These are phyloP conservation scores for Tylopilus rubrobrunneus DNA, from an alignment of 768 basidiomycete genomes.

Conservation along the genomic window DNA sequence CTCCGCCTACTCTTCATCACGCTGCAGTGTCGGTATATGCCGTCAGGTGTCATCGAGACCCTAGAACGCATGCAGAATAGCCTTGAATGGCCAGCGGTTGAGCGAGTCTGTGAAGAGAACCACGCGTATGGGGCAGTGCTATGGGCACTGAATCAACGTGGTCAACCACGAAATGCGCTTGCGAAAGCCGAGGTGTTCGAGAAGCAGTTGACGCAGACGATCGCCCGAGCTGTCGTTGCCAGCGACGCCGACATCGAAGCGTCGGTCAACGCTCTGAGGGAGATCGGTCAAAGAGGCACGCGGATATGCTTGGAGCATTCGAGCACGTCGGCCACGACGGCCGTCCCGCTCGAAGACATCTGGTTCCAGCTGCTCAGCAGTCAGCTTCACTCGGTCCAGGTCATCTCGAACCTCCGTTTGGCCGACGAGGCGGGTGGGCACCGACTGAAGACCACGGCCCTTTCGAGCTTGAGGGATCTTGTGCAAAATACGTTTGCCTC, in stretches of 20 bases:
- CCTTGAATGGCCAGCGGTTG: constrained; percentile 54
- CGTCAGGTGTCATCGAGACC: constrained; percentile 56
- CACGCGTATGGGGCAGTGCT: constrained; percentile 73
- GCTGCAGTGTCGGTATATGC: constrained; percentile 71
- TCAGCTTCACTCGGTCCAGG: constrained; percentile 78
- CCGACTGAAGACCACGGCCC: constrained; percentile 19
- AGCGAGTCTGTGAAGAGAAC: constrained; percentile 62
- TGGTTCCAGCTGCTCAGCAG: constrained; percentile 86
- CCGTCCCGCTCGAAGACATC: constrained; percentile 67
- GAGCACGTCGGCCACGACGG: constrained; percentile 34
- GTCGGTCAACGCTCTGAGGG: constrained; percentile 48
- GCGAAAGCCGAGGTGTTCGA: constrained; percentile 60
- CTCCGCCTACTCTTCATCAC: constrained; percentile 63
- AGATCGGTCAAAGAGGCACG: constrained; percentile 58
- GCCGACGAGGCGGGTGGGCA: constrained; percentile 21
- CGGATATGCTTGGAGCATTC: constrained; percentile 71
- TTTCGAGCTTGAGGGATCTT: constrained; percentile 61
- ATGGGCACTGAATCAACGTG: constrained; percentile 71
- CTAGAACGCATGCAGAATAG: constrained; percentile 49
- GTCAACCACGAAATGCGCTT: constrained; percentile 62
- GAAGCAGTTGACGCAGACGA: constrained; percentile 41
- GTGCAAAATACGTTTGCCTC: constrained; percentile 83
- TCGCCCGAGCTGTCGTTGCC: constrained; percentile 39
- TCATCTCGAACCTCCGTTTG: constrained; percentile 45
- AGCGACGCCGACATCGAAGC: constrained; percentile 26